Evolutionary conservation across 2,329 filamentous ascomycete genomes (phyloP), one percentile per base, ranked within the genome.

Genomic region (Leptographium procerum): DNA sequence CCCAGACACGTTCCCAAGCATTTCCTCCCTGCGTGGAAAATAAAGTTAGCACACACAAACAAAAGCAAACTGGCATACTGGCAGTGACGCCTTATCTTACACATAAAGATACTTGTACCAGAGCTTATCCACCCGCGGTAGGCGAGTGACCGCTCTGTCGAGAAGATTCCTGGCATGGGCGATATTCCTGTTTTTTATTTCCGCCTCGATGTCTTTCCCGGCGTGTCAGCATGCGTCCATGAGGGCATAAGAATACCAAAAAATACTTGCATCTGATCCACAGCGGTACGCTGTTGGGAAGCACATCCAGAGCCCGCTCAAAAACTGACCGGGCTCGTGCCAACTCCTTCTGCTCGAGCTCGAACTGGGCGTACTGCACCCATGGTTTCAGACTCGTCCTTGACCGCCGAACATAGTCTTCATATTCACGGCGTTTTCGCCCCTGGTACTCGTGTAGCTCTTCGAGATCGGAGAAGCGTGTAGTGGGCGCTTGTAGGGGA

Each of bases 391-490:
- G 91, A 69, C 95, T 96, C 70, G 96, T 81, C 68, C 92, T 78
- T 70, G 97, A 97, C 63, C 94, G 88, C 63, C 91, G 86, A 61
- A 97, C 89, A 86, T 97, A 97, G 77, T 96, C 89, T 74, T 99
- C 94, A 66, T 96, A 99, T 68, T 96, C 94, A 72, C 91, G 94
- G 65, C 94, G 82, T 76, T 97, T 97, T 63, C 94, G 84, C 57
- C 91, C 92, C 73, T 99, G 94, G 73, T 89, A 96, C 73, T 97
- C 94, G 76, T 97, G 92, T 53, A 99, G 84, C 77, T 99, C 94
- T 76, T 99, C 94, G 66, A 99, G 83, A 67, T 99, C 94, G 64
- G 89, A 89, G 67, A 99, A 97, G 51, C 91, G 87, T 73, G 96
- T 91, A 19, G 91, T 96, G 1, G 94, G 94, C 55, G 90, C 89